These are phyloP conservation scores for Acanthamoeba culbertsoni DNA, from an alignment of 208 protist genomes.

Conservation along the genomic window DNA sequence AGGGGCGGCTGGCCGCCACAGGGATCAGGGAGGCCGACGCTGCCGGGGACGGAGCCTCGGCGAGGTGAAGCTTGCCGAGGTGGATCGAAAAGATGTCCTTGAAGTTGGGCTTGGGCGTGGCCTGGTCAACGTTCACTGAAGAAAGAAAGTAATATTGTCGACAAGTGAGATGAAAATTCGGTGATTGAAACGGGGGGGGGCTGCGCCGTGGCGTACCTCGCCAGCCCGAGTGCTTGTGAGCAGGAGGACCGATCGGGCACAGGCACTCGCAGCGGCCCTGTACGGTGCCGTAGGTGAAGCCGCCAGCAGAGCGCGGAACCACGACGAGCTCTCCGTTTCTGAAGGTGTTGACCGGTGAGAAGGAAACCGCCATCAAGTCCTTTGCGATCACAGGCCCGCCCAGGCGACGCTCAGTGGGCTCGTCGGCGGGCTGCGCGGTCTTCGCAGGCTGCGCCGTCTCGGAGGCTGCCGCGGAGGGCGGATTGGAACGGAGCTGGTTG, in stretches of 20 bases:
- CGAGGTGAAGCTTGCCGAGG: conserved; percentile 24
- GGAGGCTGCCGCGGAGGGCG: neutral
- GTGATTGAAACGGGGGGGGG: neutral
- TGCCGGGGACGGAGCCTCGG: neutral
- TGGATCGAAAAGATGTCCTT: conserved; percentile 16
- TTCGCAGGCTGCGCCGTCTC: neutral
- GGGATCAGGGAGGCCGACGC: neutral
- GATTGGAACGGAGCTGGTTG: neutral
- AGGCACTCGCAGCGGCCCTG: neutral
- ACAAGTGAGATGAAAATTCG: neutral
- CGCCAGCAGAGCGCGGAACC: neutral
- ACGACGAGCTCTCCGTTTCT: neutral
- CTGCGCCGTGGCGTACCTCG: neutral
- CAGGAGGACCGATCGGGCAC: neutral
- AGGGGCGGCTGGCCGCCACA: neutral
- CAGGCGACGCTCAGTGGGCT: neutral
- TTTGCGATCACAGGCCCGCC: neutral
- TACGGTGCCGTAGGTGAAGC: conserved; percentile 17
- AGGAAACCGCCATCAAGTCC: neutral
- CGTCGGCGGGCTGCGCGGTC: neutral
- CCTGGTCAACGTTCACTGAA: neutral
- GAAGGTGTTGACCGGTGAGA: neutral
- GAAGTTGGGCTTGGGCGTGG: neutral
- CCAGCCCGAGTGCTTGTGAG: conserved; percentile 16
- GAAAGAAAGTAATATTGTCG: neutral